Conservation (phyloP, 345 rosid genomes). For the Microcos paniculata region DNA sequence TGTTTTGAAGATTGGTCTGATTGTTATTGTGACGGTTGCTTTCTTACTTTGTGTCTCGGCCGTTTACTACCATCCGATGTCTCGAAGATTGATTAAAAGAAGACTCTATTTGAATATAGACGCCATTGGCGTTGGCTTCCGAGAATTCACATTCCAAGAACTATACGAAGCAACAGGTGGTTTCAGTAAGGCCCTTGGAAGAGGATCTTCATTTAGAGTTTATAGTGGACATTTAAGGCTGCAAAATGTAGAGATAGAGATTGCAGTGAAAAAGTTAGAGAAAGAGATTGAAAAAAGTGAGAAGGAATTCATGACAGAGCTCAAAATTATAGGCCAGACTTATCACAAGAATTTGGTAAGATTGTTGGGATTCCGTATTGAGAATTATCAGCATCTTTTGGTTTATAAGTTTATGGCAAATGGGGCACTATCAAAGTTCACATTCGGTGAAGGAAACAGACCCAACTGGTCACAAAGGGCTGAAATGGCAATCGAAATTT, state of each 20-base stretch:
- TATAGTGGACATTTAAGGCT: slow-evolving; percentile 22
- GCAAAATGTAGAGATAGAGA: slow-evolving; percentile 14
- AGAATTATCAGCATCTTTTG: slow-evolving; percentile 22
- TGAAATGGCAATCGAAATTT: slow-evolving; percentile 25
- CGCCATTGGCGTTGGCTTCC: slow-evolving; percentile 26
- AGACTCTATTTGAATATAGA: neutral
- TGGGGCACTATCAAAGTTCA: slow-evolving; percentile 21
- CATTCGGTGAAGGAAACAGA: slow-evolving; percentile 16
- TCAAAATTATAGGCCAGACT: slow-evolving; percentile 31
- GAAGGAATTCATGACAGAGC: slow-evolving; percentile 32
- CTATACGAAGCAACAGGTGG: slow-evolving; percentile 26
- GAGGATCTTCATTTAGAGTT: slow-evolving; percentile 34
- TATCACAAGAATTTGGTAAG: slow-evolving; percentile 32
- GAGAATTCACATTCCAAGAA: slow-evolving; percentile 27
- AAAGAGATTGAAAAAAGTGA: slow-evolving; percentile 21
- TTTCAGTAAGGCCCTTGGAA: slow-evolving; percentile 23
- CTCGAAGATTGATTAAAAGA: slow-evolving; percentile 7
- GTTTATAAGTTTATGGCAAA: slow-evolving; percentile 33
- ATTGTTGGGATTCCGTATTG: slow-evolving; percentile 30
- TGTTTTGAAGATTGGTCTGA: slow-evolving; percentile 13
- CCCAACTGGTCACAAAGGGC: slow-evolving; percentile 27
- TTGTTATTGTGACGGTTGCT: slow-evolving; percentile 24
- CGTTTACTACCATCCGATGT: slow-evolving; percentile 23
- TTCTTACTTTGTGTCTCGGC: slow-evolving; percentile 20
- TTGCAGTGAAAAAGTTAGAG: slow-evolving; percentile 30